phyloP scores from a whole-genome alignment of 2,329 filamentous ascomycete species.

The Penicillium janthinellum region DNA sequence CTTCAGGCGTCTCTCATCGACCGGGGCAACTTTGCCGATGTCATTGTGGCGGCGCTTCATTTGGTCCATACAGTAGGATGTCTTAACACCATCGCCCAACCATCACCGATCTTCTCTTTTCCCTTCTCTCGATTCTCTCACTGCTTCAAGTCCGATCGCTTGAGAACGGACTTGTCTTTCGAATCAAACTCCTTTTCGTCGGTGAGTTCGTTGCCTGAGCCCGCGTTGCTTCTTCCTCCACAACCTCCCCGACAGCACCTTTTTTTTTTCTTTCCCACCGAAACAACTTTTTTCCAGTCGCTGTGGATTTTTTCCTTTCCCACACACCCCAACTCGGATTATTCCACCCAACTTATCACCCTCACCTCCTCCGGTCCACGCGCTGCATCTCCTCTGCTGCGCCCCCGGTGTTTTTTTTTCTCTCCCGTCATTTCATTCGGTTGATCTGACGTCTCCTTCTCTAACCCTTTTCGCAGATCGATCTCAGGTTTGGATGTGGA shows the following conservation, averaged over 20 bases:
- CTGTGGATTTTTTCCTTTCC: constrained; percentile 23
- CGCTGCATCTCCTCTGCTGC: constrained; percentile 24
- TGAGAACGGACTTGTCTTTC: not conserved
- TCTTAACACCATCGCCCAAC: constrained; percentile 8
- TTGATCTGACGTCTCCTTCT: constrained; percentile 17
- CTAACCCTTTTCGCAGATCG: constrained; percentile 18
- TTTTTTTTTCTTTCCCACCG: constrained; percentile 23
- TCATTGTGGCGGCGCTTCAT: constrained; percentile 25
- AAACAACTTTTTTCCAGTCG: constrained; percentile 24
- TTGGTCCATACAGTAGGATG: constrained; percentile 8
- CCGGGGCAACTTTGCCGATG: constrained; percentile 11
- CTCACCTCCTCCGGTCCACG: constrained; percentile 20
- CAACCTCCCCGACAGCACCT: constrained; percentile 11
- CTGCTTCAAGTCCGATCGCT: not conserved
- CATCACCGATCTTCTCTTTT: constrained; percentile 12
- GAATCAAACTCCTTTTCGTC: not conserved
- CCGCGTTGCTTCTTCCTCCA: constrained; percentile 11
- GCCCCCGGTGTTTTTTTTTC: constrained; percentile 17
- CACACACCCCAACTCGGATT: constrained; percentile 19
- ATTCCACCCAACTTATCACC: constrained; percentile 8
- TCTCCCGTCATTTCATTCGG: constrained; percentile 19
- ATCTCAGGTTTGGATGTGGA: constrained; percentile 31
- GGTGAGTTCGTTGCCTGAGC: not conserved
- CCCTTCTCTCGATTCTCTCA: constrained; percentile 9
- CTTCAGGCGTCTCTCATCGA: not conserved